Percentiles rank a stretch among this genome's conserved stretches.
Evolutionary conservation across 2,329 filamentous ascomycete genomes (phyloP).

Genomic region (Aureobasidium uvarum): DNA sequence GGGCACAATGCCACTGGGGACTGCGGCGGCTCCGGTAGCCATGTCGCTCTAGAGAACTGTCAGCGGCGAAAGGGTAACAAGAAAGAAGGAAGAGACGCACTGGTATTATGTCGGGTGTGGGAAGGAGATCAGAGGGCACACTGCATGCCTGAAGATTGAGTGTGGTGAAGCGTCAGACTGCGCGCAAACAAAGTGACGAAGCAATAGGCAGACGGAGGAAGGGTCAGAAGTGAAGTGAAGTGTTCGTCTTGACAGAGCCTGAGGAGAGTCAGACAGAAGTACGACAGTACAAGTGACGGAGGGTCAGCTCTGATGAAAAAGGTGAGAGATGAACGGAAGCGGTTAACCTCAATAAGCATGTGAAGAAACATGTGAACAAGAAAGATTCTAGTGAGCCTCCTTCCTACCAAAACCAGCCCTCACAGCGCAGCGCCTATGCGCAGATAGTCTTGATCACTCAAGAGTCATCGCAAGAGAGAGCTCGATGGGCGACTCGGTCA

Average conservation of each 20-base stretch:
- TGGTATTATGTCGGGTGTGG: background rate
- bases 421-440: background rate
- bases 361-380: background rate
- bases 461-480: background rate
- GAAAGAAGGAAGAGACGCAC: background rate
- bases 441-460: background rate
- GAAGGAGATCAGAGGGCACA: background rate
- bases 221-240: too few relatives aligned
- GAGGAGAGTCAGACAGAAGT: background rate
- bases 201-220: too few relatives aligned
- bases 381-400: background rate
- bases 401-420: background rate
- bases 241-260: too few relatives aligned
- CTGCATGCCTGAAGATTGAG: background rate
- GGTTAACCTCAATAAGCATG: background rate
- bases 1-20: background rate
- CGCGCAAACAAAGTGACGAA: too few relatives aligned
- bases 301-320: background rate
- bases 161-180: too few relatives aligned
- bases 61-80: too few relatives aligned
- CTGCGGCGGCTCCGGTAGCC: too few relatives aligned
- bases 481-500: background rate
- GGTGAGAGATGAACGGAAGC: background rate
- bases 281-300: background rate
- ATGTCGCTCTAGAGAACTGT: too few relatives aligned